Conservation (phyloP, 257 asterid genomes). For the Solanum stenotomum region DNA sequence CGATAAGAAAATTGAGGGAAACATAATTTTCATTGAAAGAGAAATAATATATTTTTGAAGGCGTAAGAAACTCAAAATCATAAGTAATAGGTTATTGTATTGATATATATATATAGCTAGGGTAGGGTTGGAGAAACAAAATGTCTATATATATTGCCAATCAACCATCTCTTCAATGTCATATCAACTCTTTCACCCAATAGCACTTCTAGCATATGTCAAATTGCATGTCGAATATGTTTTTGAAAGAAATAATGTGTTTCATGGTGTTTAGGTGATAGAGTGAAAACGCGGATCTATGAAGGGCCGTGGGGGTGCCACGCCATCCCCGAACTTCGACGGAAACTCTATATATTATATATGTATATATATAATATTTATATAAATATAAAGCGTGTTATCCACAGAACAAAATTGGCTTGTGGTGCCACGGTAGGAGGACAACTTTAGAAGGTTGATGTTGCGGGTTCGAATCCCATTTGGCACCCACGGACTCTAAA, state of each 20-base stretch:
- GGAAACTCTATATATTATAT: too few relatives aligned
- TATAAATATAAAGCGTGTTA: too few relatives aligned
- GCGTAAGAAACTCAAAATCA: not conserved
- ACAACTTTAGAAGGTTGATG: too few relatives aligned
- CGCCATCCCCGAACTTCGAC: too few relatives aligned
- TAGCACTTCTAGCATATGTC: not conserved
- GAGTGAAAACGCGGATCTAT: too few relatives aligned
- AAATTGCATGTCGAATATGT: not conserved
- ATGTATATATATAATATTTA: too few relatives aligned
- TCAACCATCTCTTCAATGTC: not conserved
- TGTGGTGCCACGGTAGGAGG: too few relatives aligned
- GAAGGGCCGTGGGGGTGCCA: too few relatives aligned
- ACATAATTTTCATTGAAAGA: not conserved
- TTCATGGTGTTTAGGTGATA: not conserved
- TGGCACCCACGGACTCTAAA: too few relatives aligned
- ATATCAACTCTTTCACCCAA: not conserved
- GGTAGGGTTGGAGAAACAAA: constrained; percentile 5
- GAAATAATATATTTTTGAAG: not conserved
- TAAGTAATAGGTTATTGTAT: not conserved
- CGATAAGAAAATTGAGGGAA: not conserved
- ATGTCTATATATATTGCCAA: not conserved
- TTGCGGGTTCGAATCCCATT: too few relatives aligned
- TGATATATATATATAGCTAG: too few relatives aligned
- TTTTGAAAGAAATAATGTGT: not conserved
- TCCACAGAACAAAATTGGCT: too few relatives aligned